Base-by-base conservation (phyloP, 225 moss, liverwort and hornwort species). In the Physcomitrium patens region DNA sequence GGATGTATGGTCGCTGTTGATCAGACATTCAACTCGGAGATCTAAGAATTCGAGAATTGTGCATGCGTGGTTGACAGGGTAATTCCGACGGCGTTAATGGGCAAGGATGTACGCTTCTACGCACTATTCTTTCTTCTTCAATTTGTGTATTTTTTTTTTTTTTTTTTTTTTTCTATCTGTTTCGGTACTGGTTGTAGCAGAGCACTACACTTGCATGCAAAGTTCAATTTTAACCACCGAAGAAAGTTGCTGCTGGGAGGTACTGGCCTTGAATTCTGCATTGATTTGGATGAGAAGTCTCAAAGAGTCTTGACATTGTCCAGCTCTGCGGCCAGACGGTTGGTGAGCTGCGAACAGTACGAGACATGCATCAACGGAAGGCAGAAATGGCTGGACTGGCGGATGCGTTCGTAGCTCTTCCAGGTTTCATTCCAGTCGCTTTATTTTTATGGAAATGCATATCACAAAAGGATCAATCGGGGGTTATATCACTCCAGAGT, bases 361-460 rank as follows among this genome's bases (percentile, higher is more conserved):
- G 79, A 20, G 85, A 93, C 70, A 93, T 93, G 93, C 93, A 93
- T 72, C 85, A 88, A 61, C 81, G 93, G 9, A 93, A 93, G 79
- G 93, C 93, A 22, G 93, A 93, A 78, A 93, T 93, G 93, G 89
- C 89, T 49, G 86, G 85, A 19, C 90, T 89, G 69, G 88, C 90
- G 0, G 92, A 93, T 67, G 92, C 90, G 0, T 93, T 93, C 80
- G 85, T 93, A 28, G 90, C 92, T 14, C 81, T 93, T 15, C 92
- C 92, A 82, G 92, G 92, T 90, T 58, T 50, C 28, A 9, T 6
- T 1, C 8, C 17, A 14, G 37, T 7, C 12, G 23, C 13, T n/a
- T 12, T 66, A 67, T 8, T 58, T n/a, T 23, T 23, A 1, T 46
- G 23, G 7, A 51, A 63, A 16, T 58, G 46, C 10, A 15, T 19